Evolutionary conservation across 192 early-diverging fungal species (phyloP), one percentile per base, ranked within the genome.

Genomic region (Entomortierella beljakovae): DNA sequence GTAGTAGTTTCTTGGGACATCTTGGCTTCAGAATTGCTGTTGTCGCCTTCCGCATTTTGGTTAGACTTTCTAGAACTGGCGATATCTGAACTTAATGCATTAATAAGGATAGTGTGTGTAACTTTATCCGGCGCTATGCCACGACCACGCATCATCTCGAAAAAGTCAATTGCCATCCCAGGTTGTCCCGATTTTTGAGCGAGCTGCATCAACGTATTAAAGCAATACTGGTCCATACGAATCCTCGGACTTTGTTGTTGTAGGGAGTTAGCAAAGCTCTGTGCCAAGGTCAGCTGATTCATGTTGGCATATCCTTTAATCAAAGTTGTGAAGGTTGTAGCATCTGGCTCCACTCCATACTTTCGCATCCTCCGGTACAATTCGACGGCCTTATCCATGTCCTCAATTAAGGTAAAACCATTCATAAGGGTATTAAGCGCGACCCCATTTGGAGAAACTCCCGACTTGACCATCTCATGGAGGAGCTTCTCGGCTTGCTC

Each of bases 351-450:
- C 3, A 79, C 75, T 35, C 75, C 75, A 31, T 79, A 64, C 57
- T 79, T 79, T 8, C 67, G 66, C 75, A 79, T 79, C 67, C 66
- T 58, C 20, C 75, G 75, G 53, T 65, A 79, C 26, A 79, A 50
- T 51, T 79, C 75, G 7, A 79, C 55, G 5, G 75, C 75, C 40
- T 79, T 79, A 42, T 79, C 75, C 75, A 79, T 79, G n/a, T 79
- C 67, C 31, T 60, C 67, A 28, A 70, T 61, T 15, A 64, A 11
- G 23, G 75, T 60, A 26, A 79, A 79, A 5, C 75, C 75, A 10
- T 79, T 69, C 75, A 79, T 79, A 32, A 79, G 62, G 3, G 56
- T 70, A 51, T 79, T 79, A 50, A 79, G 70, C 2, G 46, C 53
- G 40, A 58, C 43, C 6, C 50, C 50, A 26, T 79, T 65, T 22